These are phyloP conservation scores for Lactifluus volemus DNA, from an alignment of 768 basidiomycete species.

Conservation along the genomic window DNA sequence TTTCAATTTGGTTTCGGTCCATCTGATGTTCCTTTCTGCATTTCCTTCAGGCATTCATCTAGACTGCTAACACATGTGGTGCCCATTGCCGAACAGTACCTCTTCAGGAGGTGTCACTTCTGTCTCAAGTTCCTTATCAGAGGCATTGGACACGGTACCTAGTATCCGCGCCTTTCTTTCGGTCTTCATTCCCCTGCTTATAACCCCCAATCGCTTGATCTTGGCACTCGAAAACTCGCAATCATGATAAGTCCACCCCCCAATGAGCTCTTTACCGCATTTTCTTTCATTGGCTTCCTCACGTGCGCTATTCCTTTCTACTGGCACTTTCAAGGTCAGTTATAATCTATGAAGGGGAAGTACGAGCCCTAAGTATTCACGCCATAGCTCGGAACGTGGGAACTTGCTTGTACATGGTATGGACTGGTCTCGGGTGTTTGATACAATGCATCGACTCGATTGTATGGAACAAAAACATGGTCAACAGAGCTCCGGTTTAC, in stretches of 20 bases:
- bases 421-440: constrained; percentile 53
- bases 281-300: constrained; percentile 39
- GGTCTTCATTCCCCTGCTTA: neutral
- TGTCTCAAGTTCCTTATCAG: too few relatives aligned
- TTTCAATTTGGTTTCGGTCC: too few relatives aligned
- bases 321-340: constrained; percentile 44
- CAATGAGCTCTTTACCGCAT: constrained; percentile 24
- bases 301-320: constrained; percentile 43
- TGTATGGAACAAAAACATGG: constrained; percentile 55
- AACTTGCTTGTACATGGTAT: constrained; percentile 64
- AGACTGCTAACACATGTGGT: too few relatives aligned
- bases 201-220: neutral
- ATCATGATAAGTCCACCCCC: constrained; percentile 5
- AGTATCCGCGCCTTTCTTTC: too few relatives aligned
- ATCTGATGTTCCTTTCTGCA: too few relatives aligned
- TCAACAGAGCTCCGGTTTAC: constrained; percentile 39
- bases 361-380: neutral
- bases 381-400: constrained; percentile 55
- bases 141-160: too few relatives aligned
- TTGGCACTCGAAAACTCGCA: neutral
- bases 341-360: neutral
- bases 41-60: too few relatives aligned
- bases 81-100: too few relatives aligned
- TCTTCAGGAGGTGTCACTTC: too few relatives aligned
- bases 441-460: constrained; percentile 57